Percentiles rank a stretch among this genome's conserved stretches.
Conservation (phyloP, 108 stramenopile genomes). For the Chaetoceros muelleri region DNA sequence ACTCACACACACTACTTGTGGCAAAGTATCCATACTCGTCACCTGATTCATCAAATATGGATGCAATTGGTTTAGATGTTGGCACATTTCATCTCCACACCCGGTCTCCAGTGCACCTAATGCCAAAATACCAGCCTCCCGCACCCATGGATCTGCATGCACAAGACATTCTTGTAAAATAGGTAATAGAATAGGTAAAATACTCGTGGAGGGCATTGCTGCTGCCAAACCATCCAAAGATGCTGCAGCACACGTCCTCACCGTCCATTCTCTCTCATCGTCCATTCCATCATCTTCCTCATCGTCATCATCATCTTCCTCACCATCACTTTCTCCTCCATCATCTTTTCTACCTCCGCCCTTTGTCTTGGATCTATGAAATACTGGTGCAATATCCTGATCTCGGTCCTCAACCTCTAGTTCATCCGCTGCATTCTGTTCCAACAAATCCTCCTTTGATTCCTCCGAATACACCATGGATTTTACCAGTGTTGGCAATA, state of each 20-base stretch:
- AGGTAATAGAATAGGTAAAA: constrained; percentile 69
- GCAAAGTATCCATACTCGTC: constrained; percentile 32
- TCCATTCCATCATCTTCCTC: constrained; percentile 66
- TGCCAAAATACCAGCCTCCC: constrained; percentile 83
- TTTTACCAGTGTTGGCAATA: constrained; percentile 65
- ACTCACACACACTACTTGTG: constrained; percentile 74
- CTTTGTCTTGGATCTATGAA: constrained; percentile 52
- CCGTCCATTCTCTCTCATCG: constrained; percentile 80
- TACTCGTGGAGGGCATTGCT: constrained; percentile 49
- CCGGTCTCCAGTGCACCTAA: constrained; percentile 86
- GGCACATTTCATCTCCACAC: constrained; percentile 63
- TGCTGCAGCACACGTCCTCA: constrained; percentile 83
- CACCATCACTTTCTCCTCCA: constrained; percentile 22
- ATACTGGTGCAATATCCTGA: constrained; percentile 66
- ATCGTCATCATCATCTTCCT: constrained; percentile 24
- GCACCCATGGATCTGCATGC: constrained; percentile 70
- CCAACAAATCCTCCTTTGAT: constrained; percentile 56
- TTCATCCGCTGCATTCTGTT: constrained; percentile 43
- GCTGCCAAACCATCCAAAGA: constrained; percentile 68
- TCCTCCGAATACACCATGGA: constrained; percentile 81
- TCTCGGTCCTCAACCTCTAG: constrained; percentile 23
- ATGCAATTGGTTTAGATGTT: constrained; percentile 63
- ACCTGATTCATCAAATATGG: constrained; percentile 71
- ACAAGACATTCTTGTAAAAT: constrained; percentile 60
- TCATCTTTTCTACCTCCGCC: constrained; percentile 24